Evolutionary conservation across 2,329 filamentous ascomycete species (phyloP).

Genomic region (Epichloe typhina): DNA sequence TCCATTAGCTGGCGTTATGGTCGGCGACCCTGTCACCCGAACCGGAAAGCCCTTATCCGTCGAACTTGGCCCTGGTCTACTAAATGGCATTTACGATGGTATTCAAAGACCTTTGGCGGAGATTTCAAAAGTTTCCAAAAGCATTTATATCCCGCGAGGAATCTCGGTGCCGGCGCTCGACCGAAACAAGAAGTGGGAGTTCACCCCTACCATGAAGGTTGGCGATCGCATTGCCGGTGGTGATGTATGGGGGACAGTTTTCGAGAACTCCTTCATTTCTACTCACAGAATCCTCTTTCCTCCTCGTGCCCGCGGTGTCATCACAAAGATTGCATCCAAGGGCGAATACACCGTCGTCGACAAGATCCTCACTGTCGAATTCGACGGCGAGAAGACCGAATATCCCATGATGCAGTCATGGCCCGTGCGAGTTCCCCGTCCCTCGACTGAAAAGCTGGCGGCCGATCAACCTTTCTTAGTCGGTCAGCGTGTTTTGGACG

Average conservation of each 20-base stretch:
- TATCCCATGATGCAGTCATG: conserved; percentile 98
- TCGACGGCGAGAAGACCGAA: conserved; percentile 88
- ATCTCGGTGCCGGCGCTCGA: conserved; percentile 79
- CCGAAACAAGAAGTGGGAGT: conserved; percentile 91
- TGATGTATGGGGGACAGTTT: conserved; percentile 89
- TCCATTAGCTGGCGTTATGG: conserved; percentile 72
- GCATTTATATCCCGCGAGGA: conserved; percentile 96
- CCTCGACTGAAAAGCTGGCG: conserved; percentile 80
- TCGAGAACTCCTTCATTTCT: conserved; percentile 88
- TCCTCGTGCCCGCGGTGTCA: conserved; percentile 78
- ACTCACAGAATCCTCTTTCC: conserved; percentile 90
- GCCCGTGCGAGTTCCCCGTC: conserved; percentile 92
- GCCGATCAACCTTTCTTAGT: conserved; percentile 88
- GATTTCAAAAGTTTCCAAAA: conserved; percentile 64
- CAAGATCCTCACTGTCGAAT: conserved; percentile 91
- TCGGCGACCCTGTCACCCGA: conserved; percentile 81
- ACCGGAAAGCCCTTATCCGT: conserved; percentile 95
- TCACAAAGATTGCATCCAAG: conserved; percentile 79
- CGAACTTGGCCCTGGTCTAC: conserved; percentile 88
- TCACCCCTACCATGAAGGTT: conserved; percentile 80
- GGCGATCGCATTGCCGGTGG: conserved; percentile 95
- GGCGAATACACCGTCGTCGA: conserved; percentile 90
- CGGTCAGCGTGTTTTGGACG: conserved; percentile 90
- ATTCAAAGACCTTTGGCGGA: conserved; percentile 88
- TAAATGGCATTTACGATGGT: conserved; percentile 99